Base-by-base conservation (phyloP, 1,284 basidiomycete genomes). In the Tilletia walkeri region DNA sequence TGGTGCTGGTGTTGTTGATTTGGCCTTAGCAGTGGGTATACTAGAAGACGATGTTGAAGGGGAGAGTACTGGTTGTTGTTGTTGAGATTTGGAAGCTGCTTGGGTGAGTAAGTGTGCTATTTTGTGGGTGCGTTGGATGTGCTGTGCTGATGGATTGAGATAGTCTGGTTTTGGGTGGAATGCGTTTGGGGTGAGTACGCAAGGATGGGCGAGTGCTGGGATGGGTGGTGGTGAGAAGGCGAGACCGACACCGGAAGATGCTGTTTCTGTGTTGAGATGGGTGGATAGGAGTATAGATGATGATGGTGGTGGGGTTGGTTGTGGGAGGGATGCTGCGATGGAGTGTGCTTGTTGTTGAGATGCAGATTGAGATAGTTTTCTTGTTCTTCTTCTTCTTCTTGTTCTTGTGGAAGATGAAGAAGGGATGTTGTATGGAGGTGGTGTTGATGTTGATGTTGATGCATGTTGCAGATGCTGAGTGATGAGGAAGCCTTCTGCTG, bases 311-410 rank as follows among this genome's bases (percentile, higher is more conserved):
- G 61, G 30, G 30, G 38, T 65, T 20, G 65, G 45, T 18, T 20
- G 20, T 18, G 65, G 45, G 18, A 66, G 7, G 3, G 65, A 41
- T 36, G 65, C 65, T 24, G 59, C 30, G 12, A 61, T 61, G 59
- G 59, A 61, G 59, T 10, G 30, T 34, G 38, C 50, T 9, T n/a
- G 30, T 18, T 10, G n/a, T 59, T 1, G 54, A 9, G 9, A 14
- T 34, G 16, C 54, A 56, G 59, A 18, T 34, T 34, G 59, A 61
- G 14, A 48, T 4, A 2, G 2, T 36, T 30, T 61, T 34, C 30
- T 34, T 39, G 56, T 18, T 6, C 20, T 18, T 18, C 16, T 53
- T 18, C 50, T 53, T 18, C 50, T 53, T 24, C 10, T 18, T 53
- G 18, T 6, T n/a, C 12, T 18, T 24, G 50, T 12, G 12, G 50